These are phyloP conservation scores for Lumnitzera racemosa DNA, from an alignment of 345 rosid genomes.

Conservation along the genomic window DNA sequence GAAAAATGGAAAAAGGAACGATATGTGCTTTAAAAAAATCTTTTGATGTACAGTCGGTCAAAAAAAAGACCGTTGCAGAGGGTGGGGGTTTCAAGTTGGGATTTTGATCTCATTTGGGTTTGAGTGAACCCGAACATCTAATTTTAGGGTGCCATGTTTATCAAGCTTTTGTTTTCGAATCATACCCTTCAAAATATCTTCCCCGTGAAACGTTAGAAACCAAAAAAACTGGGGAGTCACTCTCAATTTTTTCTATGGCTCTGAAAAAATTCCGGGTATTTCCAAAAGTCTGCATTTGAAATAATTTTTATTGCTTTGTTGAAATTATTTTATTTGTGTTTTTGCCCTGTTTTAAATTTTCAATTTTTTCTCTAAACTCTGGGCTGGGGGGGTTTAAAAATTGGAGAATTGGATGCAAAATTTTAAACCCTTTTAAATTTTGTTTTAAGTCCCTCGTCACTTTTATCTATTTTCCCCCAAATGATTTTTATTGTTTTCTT, in stretches of 20 bases:
- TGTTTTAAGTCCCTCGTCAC: too few relatives aligned
- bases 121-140: conserved; percentile 94
- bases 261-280: background rate
- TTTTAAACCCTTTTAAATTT: too few relatives aligned
- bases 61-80: conserved; percentile 98
- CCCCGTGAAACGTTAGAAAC: conserved; percentile 98
- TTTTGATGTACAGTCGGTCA: conserved; percentile 92
- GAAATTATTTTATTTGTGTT: too few relatives aligned
- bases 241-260: background rate
- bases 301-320: too few relatives aligned
- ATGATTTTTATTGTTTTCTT: too few relatives aligned
- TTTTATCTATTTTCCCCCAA: too few relatives aligned
- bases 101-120: conserved; percentile 90
- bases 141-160: conserved; percentile 97
- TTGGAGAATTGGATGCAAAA: too few relatives aligned
- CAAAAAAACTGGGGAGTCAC: conserved; percentile 84
- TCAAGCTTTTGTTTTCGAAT: conserved; percentile 91
- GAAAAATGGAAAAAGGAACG: conserved; percentile 98
- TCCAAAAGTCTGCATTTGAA: too few relatives aligned
- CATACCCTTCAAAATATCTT: conserved; percentile 95
- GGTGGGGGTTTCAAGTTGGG: conserved; percentile 97
- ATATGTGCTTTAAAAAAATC: conserved; percentile 97
- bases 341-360: too few relatives aligned
- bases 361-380: too few relatives aligned
- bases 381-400: too few relatives aligned